Evolutionary conservation across 2,329 filamentous ascomycete species (phyloP).

Genomic region (Sordariomycetes sp.): DNA sequence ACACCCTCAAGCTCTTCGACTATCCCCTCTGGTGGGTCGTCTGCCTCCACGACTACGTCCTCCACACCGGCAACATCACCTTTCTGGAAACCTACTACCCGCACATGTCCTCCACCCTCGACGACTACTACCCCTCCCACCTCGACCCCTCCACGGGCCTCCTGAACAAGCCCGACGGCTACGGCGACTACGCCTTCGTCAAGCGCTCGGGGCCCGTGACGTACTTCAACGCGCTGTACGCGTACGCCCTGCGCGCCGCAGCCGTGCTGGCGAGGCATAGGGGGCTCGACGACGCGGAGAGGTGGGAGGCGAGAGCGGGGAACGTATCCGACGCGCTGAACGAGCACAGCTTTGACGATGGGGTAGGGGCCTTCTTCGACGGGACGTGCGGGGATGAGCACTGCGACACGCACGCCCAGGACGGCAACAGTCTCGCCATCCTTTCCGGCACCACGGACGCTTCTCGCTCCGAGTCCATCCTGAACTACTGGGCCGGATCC

Average conservation of each 20-base stretch:
- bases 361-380: slow-evolving; percentile 30
- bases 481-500: slow-evolving; percentile 23
- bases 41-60: slow-evolving; percentile 30
- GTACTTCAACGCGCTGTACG: slow-evolving; percentile 38
- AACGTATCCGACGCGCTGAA: slow-evolving; percentile 20
- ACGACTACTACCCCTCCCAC: slow-evolving; percentile 29
- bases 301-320: slow-evolving; percentile 24
- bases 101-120: slow-evolving; percentile 24
- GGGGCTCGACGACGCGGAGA: slow-evolving; percentile 15
- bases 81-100: slow-evolving; percentile 27
- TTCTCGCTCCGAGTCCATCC: slow-evolving; percentile 14
- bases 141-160: slow-evolving; percentile 24
- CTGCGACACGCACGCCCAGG: slow-evolving; percentile 29
- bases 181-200: slow-evolving; percentile 39
- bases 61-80: slow-evolving; percentile 31
- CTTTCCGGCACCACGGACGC: slow-evolving; percentile 15
- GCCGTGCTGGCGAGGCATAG: slow-evolving; percentile 22
- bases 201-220: slow-evolving; percentile 30
- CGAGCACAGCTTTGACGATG: slow-evolving; percentile 24
- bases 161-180: slow-evolving; percentile 25
- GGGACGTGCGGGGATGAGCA: slow-evolving; percentile 15
- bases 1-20: slow-evolving; percentile 33
- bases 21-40: slow-evolving; percentile 40
- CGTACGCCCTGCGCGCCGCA: slow-evolving; percentile 28
- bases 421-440: slow-evolving; percentile 34